phyloP scores from a whole-genome alignment of 192 early-diverging fungal species.

The Backusella australiensis region DNA sequence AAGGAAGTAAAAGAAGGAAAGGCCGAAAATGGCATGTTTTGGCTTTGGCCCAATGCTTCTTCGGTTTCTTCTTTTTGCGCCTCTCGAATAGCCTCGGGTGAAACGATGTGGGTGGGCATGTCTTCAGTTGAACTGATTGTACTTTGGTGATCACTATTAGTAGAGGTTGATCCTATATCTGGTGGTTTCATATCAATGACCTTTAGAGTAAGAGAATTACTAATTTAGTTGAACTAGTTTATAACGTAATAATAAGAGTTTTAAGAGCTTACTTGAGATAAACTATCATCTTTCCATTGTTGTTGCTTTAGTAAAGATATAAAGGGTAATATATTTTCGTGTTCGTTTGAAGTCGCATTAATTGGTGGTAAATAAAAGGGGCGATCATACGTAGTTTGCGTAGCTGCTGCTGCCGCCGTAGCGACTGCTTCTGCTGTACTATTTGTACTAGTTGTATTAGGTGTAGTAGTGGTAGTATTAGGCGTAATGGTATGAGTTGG shows the following conservation, averaged over 20 bases:
- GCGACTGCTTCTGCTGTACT: background rate
- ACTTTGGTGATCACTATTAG: background rate
- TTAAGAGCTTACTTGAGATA: background rate
- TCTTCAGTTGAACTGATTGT: background rate
- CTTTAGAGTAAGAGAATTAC: background rate
- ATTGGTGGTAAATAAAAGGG: conserved; percentile 4
- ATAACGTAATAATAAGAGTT: background rate
- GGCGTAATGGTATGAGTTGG: background rate
- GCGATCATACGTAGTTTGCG: background rate
- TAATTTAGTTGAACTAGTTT: background rate
- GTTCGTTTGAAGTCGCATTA: conserved; percentile 6
- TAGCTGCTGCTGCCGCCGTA: background rate
- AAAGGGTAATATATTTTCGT: background rate
- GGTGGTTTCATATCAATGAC: background rate
- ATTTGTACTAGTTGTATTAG: background rate
- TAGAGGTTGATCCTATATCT: background rate
- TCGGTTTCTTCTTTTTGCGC: conserved; percentile 31
- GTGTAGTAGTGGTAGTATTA: background rate
- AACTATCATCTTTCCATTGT: background rate
- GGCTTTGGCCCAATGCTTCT: conserved; percentile 21
- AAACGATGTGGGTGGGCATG: conserved; percentile 24
- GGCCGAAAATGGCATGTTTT: conserved; percentile 13
- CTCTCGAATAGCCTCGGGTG: conserved; percentile 31
- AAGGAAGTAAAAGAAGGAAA: conserved; percentile 22
- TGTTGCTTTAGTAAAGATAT: conserved; percentile 7